Conservation (phyloP, 1,139 yeast species). For the Pichia sp. region DNA sequence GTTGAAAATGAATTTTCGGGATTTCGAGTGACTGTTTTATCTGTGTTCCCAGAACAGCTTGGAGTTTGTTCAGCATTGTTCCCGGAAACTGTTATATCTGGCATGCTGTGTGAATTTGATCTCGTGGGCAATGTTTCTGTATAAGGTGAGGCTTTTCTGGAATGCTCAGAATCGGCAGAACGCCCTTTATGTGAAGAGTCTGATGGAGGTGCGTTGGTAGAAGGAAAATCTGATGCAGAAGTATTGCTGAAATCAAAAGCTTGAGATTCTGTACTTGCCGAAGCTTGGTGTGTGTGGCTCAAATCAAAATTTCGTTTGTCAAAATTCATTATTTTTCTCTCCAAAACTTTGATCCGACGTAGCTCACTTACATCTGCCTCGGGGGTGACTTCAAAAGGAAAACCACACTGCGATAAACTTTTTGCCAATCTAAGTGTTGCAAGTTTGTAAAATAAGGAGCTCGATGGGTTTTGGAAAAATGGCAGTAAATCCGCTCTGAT, state of each 20-base stretch:
- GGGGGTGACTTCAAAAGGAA: neutral
- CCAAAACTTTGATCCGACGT: constrained; percentile 4
- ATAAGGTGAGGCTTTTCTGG: too few species aligned
- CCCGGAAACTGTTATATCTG: too few species aligned
- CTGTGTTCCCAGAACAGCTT: too few species aligned
- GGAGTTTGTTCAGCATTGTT: too few species aligned
- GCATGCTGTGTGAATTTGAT: too few species aligned
- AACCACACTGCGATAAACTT: constrained; percentile 2
- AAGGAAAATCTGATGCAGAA: neutral
- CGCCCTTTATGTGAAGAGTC: too few species aligned
- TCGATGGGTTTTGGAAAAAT: neutral
- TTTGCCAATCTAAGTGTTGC: constrained; percentile 7
- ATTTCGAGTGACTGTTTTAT: too few species aligned
- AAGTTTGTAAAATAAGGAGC: constrained; percentile 7
- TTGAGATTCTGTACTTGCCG: neutral
- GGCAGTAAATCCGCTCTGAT: neutral
- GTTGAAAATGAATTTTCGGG: too few species aligned
- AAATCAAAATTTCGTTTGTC: constrained; percentile 3
- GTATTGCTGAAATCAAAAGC: neutral
- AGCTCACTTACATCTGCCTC: neutral
- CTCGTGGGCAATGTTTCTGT: too few species aligned
- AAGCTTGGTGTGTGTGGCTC: neutral
- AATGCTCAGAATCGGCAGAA: too few species aligned
- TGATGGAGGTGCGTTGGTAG: too few species aligned
- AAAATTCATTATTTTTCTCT: neutral